A percentile compares a stretch with the other conserved stretches of the same genome.
Conservation (phyloP, 495 filamentous ascomycete genomes). For the Penicillium waksmanii region DNA sequence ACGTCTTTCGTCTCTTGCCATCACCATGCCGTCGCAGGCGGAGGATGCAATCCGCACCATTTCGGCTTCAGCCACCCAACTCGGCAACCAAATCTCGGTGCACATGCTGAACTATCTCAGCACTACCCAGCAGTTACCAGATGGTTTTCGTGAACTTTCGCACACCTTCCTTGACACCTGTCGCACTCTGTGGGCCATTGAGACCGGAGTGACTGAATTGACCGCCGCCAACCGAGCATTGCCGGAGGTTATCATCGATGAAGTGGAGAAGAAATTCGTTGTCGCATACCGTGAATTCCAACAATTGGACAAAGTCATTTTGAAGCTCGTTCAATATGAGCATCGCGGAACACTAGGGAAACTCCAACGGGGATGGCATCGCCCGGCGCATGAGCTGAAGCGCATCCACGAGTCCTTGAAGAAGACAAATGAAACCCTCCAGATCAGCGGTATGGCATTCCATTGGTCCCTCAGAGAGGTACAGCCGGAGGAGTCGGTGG, state of each 20-base stretch:
- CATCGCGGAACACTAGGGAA: slow-evolving; percentile 50
- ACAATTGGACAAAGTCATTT: slow-evolving; percentile 52
- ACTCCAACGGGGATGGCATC: slow-evolving; percentile 53
- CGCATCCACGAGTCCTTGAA: slow-evolving; percentile 31
- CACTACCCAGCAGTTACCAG: slow-evolving; percentile 43
- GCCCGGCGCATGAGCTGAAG: slow-evolving; percentile 25
- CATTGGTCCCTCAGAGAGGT: slow-evolving; percentile 30
- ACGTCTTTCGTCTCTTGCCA: background rate
- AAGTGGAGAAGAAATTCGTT: slow-evolving; percentile 55
- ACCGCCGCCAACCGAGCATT: slow-evolving; percentile 37
- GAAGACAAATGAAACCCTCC: slow-evolving; percentile 25
- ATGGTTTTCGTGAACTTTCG: slow-evolving; percentile 52
- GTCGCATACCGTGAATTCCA: slow-evolving; percentile 50
- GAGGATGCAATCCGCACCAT: slow-evolving; percentile 28
- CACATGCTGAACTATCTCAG: slow-evolving; percentile 61
- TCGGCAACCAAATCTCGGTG: slow-evolving; percentile 55
- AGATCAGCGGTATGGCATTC: slow-evolving; percentile 32
- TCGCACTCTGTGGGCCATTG: slow-evolving; percentile 54
- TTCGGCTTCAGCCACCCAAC: slow-evolving; percentile 29
- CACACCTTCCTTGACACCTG: slow-evolving; percentile 56
- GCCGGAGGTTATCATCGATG: slow-evolving; percentile 48
- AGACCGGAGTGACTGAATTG: slow-evolving; percentile 52
- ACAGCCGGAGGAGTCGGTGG: slow-evolving; percentile 26
- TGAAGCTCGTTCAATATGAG: slow-evolving; percentile 52
- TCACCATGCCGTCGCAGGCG: slow-evolving; percentile 11